These are phyloP conservation scores for Bipolaris oryzae DNA, from an alignment of 2,329 filamentous ascomycete genomes.

Conservation along the genomic window DNA sequence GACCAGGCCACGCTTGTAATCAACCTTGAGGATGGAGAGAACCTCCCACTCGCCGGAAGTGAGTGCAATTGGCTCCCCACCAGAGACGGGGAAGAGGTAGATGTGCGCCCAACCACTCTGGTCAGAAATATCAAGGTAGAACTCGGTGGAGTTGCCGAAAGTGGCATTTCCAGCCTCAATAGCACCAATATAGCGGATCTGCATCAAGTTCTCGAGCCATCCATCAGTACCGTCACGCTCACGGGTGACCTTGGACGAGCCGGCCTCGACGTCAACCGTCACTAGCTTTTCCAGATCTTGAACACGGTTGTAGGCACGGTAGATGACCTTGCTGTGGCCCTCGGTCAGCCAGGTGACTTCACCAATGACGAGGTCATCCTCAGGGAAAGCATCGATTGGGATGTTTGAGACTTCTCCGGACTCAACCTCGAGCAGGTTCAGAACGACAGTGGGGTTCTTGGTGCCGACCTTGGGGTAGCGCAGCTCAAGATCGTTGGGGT, in stretches of 20 bases:
- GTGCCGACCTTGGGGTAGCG: conserved; percentile 73
- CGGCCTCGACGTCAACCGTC: conserved; percentile 60
- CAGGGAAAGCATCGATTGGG: conserved; percentile 62
- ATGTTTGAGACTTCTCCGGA: conserved; percentile 55
- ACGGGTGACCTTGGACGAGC: conserved; percentile 57
- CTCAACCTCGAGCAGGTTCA: conserved; percentile 63
- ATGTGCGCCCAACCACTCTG: conserved; percentile 69
- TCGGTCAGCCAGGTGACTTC: conserved; percentile 72
- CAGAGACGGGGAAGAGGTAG: conserved; percentile 66
- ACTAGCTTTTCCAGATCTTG: conserved; percentile 70
- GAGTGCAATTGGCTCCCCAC: conserved; percentile 62
- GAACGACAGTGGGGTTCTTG: conserved; percentile 68
- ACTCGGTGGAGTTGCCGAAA: conserved; percentile 51
- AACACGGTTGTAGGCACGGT: conserved; percentile 71
- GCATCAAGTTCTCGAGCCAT: conserved; percentile 66
- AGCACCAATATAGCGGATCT: conserved; percentile 62
- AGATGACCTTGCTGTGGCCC: conserved; percentile 64
- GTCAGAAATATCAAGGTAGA: conserved; percentile 72
- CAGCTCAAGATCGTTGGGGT: conserved; percentile 67
- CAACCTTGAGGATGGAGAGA: conserved; percentile 63
- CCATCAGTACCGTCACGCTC: conserved; percentile 65
- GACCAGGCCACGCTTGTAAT: conserved; percentile 61
- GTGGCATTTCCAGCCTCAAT: conserved; percentile 38
- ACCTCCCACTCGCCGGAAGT: conserved; percentile 72
- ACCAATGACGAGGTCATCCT: conserved; percentile 68